phyloP scores from a whole-genome alignment of 2,329 filamentous ascomycete species.

The Penicillium sp. region DNA sequence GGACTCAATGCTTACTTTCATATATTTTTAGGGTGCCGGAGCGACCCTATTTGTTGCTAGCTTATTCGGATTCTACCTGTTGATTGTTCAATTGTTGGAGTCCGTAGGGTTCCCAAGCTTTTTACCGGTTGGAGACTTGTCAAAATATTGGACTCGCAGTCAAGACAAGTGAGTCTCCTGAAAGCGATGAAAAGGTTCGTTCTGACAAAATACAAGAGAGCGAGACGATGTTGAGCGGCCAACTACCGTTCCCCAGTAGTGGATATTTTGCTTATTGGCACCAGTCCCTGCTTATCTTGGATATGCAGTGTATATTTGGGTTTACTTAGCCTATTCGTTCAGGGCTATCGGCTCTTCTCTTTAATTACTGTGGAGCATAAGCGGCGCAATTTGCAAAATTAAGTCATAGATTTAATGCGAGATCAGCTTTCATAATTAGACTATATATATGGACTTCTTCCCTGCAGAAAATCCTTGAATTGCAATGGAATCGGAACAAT shows the following conservation, averaged over 20 bases:
- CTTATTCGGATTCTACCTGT: conserved; percentile 53
- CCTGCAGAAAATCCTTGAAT: too few species aligned
- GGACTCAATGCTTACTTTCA: not conserved
- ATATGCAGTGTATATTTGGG: not conserved
- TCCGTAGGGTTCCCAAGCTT: conserved; percentile 54
- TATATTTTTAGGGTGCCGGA: conserved; percentile 40
- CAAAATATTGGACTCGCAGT: conserved; percentile 10
- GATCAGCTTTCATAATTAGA: too few species aligned
- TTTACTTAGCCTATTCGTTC: too few species aligned
- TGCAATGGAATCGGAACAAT: too few species aligned
- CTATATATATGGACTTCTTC: too few species aligned
- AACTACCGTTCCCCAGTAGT: too few species aligned
- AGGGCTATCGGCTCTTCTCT: too few species aligned
- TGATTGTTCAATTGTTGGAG: conserved; percentile 54
- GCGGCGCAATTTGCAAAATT: too few species aligned
- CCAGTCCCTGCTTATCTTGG: too few species aligned
- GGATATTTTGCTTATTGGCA: not conserved
- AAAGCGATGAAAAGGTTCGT: not conserved
- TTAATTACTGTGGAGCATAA: too few species aligned
- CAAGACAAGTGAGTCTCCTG: conserved; percentile 4
- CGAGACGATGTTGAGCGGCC: not conserved
- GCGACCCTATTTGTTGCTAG: conserved; percentile 51
- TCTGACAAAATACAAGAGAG: not conserved
- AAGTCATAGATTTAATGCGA: too few species aligned
- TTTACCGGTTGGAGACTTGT: conserved; percentile 44